Evolutionary conservation across 148 eudicot species (phyloP), one percentile per base, ranked within the genome.

Genomic region (Chenopodium quinoa): DNA sequence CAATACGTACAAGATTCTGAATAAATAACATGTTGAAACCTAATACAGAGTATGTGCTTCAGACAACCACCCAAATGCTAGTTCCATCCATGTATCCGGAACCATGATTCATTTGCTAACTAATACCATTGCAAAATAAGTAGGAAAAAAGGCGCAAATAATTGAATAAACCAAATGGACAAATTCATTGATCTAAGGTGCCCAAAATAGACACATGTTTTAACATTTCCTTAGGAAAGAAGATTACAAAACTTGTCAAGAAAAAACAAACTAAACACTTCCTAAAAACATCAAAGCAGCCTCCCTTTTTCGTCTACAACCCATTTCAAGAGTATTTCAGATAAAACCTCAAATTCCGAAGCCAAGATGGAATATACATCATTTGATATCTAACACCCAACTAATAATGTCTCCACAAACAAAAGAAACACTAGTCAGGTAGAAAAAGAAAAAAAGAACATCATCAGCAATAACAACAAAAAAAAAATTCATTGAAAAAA

Each of bases 331-430:
- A 64, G 85, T 68, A 69, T 32, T 70, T 79, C 76, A 63, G n/a
- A 71, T 67, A 69, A 12, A 58, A 32, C 48, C 75, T 79, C 66
- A 52, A 73, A 73, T 60, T 37, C 78, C 69, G 23, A 58, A 70
- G 79, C 75, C 86, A 84, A 76, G 76, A 80, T 77, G 79, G 84
- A 88, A 88, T 87, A 81, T 88, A 91, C 92, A 89, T 72, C 82
- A 86, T 67, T 68, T 76, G 84, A 78, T 78, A 83, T 78, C 74
- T 81, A 88, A 63, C 86, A 84, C 81, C 89, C 83, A 69, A 34
- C 78, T 47, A 79, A 63, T 75, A 76, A 75, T 79, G 22, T 80
- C 69, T 74, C 85, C 79, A 14, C 63, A 58, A 81, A 84, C 67
- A 80, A 75, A 69, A 72, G 71, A 70, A 79, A 83, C 78, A 83